Base-by-base conservation (phyloP, 2,329 filamentous ascomycete species). In the Colletotrichum incanum region DNA sequence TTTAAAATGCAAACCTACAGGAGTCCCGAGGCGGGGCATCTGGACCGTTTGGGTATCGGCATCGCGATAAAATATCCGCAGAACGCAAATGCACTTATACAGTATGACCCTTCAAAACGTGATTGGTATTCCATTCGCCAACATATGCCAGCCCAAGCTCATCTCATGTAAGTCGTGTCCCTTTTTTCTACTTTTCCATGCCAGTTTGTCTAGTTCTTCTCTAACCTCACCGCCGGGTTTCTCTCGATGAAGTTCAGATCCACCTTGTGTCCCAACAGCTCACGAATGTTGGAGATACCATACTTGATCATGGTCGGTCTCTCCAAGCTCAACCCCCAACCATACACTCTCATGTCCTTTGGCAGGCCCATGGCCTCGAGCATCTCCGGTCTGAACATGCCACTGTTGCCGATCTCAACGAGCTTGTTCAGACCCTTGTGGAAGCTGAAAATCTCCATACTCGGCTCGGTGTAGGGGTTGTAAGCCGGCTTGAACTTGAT, bases 381-480 rank as follows among this genome's bases (percentile, higher is more conserved):
- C 96, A 98, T 98, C 84, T 99, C 96, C 1, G 96, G 95, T 76
- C 96, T 89, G 91, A 99, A 99, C 95, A 99, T 98, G 75, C 96
- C 96, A 77, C 93, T 96, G 86, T 99, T 98, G 72, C 96, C 96
- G 80, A 98, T 98, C 86, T 98, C 96, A 34, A 98, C 94, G 85
- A 97, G 93, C 86, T 97, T 97, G 78, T 90, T 90, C 61, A 98
- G 86, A 4, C 95, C 96, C 78, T 93, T 90, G 87, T 98, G 96
- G 86, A 93, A 98, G 76, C 94, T 94, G 85, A 98, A 99, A 76
- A 99, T 97, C 84, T 99, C 96, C 95, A 99, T 97, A 80, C 93
- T 93, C 39, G 96, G 95, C 84, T 99, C 96, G 37, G 95, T 98
- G 86, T 97, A 95, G 0, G 94, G 94, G 85, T 98, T 97, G 86